Percentiles rank a stretch among this genome's conserved stretches.
These are phyloP conservation scores for Auriculariales sp. DNA, from an alignment of 768 basidiomycete species.

Conservation along the genomic window DNA sequence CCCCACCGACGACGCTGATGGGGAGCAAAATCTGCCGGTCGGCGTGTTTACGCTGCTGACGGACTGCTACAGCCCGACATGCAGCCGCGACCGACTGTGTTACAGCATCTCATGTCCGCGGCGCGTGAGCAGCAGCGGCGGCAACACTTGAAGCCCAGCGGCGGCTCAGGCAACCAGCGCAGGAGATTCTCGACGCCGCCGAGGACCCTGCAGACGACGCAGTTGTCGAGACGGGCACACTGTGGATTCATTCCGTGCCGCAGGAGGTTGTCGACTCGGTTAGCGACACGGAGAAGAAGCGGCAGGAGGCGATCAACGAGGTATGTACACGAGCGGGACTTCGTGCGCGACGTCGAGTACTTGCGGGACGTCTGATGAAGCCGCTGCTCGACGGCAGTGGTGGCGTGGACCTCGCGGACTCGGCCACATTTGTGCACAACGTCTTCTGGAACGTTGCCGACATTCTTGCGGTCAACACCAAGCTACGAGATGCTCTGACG, in stretches of 20 bases:
- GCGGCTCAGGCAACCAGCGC: background rate
- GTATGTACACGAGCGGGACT: slow-evolving; percentile 94
- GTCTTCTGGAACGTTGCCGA: slow-evolving; percentile 98
- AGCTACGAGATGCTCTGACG: slow-evolving; percentile 83
- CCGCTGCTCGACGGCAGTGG: no score
- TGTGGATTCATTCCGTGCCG: slow-evolving; percentile 96
- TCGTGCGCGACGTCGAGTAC: slow-evolving; percentile 96
- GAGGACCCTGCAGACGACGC: no score
- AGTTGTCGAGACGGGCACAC: slow-evolving; percentile 48
- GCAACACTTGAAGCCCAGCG: slow-evolving; percentile 76
- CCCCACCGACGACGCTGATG: no score
- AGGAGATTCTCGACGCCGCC: background rate
- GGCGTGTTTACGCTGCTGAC: slow-evolving; percentile 95
- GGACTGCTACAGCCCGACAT: slow-evolving; percentile 97
- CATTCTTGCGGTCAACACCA: slow-evolving; percentile 81
- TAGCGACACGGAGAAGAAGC: slow-evolving; percentile 82
- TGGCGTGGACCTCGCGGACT: slow-evolving; percentile 56
- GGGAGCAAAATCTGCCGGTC: no score
- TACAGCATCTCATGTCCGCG: slow-evolving; percentile 96
- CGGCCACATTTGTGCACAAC: slow-evolving; percentile 72
- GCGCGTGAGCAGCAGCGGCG: slow-evolving; percentile 79
- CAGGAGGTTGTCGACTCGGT: slow-evolving; percentile 88
- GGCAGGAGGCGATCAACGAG: slow-evolving; percentile 98
- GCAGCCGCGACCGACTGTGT: slow-evolving; percentile 85
- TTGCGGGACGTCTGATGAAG: slow-evolving; percentile 90